A percentile compares a stretch with the other conserved stretches of the same genome.
phyloP scores from a whole-genome alignment of 768 basidiomycete species.

The Auricularia sp. region DNA sequence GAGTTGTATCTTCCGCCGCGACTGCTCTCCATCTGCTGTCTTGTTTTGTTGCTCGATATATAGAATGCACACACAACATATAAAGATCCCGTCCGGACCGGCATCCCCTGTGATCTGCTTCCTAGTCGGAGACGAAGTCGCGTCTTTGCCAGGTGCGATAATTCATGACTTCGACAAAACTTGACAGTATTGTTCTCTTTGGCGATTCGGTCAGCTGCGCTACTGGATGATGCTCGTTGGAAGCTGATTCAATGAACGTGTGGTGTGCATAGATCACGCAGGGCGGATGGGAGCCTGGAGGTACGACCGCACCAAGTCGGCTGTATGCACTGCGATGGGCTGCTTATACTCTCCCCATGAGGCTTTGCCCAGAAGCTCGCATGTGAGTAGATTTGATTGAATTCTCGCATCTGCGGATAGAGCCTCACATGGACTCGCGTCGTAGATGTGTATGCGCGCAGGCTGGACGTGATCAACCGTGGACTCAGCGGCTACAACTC shows the following conservation, averaged over 20 bases:
- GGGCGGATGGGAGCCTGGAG: slow-evolving; percentile 41
- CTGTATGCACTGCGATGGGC: not conserved
- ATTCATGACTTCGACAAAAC: slow-evolving; percentile 44
- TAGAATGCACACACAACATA: too few relatives aligned
- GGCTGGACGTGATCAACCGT: slow-evolving; percentile 78
- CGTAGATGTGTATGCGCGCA: slow-evolving; percentile 66
- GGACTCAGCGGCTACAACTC: slow-evolving; percentile 81
- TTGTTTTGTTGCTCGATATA: not conserved
- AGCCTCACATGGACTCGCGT: slow-evolving; percentile 1
- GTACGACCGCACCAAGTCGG: slow-evolving; percentile 8
- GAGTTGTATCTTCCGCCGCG: not conserved
- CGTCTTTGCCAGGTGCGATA: not conserved
- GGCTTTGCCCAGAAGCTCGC: slow-evolving; percentile 64
- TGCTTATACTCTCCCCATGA: slow-evolving; percentile 11
- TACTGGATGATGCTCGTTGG: not conserved
- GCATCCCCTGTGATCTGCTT: too few relatives aligned
- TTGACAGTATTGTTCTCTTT: slow-evolving; percentile 63
- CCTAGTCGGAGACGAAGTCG: too few relatives aligned
- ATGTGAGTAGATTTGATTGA: slow-evolving; percentile 30
- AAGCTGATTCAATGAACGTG: not conserved
- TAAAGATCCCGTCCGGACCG: too few relatives aligned
- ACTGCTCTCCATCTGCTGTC: not conserved
- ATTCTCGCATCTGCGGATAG: not conserved
- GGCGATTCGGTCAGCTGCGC: slow-evolving; percentile 46
- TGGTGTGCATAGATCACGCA: slow-evolving; percentile 42